Base-by-base conservation (phyloP, 768 basidiomycete genomes). In the Mrakia gelida region DNA sequence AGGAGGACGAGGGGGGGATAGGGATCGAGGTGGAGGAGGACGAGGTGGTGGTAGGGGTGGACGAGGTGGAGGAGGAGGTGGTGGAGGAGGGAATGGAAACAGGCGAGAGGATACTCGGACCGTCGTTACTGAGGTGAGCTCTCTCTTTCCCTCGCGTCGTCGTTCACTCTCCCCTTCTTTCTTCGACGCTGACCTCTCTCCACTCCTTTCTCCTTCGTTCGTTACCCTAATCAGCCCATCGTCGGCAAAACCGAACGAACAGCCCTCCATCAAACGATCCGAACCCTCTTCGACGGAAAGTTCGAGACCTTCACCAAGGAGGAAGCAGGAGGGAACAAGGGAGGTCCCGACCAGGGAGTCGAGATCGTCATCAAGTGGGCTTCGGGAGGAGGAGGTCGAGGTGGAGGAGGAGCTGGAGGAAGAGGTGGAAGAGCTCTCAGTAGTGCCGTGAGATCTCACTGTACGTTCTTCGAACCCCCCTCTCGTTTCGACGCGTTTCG, bases 251-350 rank as follows among this genome's bases (percentile, higher is more conserved):
- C 88, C 52, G 89, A 88, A 8, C 89, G 97, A 38, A 93, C 93
- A 2, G 89, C 89, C 3, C 88, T 98, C 79, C 97, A 99, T 83
- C 88, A 92, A 84, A 85, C 87, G 21, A 86, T 99, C 71, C 89
- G 97, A 77, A 89, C 91, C 80, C 83, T 92, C 26, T 98, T 98
- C 84, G 86, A 83, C 4, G 93, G 94, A 41, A 92, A 92, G 81
- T 87, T 98, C 73, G 92, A 95, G 74, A 92, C 90, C 41, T 91
- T 93, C 82, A 92, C 92, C 1, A 81, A 82, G 84, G 87, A 56
- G 73, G 75, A 65, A 83, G 70, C 56, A 87, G 90, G 34, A 67
- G 76, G 71, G 21, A 45, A 77, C 32, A 68, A 68, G 52, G 49
- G 56, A 15, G 56, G 52, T 23, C 49, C 74, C 32, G 74, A 65